Base-by-base conservation (phyloP, 768 basidiomycete genomes). In the Tulasnella sp. region DNA sequence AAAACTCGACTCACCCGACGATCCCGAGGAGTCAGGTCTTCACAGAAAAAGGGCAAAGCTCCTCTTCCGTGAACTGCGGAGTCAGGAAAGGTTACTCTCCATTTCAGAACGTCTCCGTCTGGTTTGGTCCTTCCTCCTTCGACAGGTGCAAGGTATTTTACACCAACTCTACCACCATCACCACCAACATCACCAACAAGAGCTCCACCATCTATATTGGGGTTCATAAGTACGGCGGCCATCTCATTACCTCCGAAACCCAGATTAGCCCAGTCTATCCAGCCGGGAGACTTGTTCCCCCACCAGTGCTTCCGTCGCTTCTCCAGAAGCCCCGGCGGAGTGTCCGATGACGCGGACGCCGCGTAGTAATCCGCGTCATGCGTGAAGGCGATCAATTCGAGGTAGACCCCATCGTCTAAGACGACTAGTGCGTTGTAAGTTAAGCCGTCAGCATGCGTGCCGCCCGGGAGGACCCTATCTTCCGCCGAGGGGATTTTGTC, bases 351-450 rank as follows among this genome's bases (percentile, higher is more conserved):
- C 29, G 29, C 11, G 7, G 57, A n/a, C n/a, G 18, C n/a, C 23
- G 29, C 11, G 79, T 91, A 91, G 80, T 88, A 83, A 0, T 87
- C 86, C 13, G 29, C 71, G 44, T 84, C 82, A 75, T 89, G 86
- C 1, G 86, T 88, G 84, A 93, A 93, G 23, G 88, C 87, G 80
- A 93, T 88, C 42, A 93, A 87, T 81, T 93, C 92, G 70, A 93
- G 85, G 82, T 93, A 93, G 20, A 85, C 85, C 18, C 88, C 88
- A 78, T 91, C 91, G 39, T 83, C 82, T 32, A 92, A 83, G 61
- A 90, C 90, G 69, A 92, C 87, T 9, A 93, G 88, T 1, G 88
- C 88, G 82, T 92, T 93, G 23, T 85, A 87, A 5, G 92, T 89
- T 46, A 90, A 81, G 3, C 91, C 92, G 71, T 84, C 89, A 5